Evolutionary conservation across 768 basidiomycete genomes (phyloP).

Genomic region (Tulasnella sp.): DNA sequence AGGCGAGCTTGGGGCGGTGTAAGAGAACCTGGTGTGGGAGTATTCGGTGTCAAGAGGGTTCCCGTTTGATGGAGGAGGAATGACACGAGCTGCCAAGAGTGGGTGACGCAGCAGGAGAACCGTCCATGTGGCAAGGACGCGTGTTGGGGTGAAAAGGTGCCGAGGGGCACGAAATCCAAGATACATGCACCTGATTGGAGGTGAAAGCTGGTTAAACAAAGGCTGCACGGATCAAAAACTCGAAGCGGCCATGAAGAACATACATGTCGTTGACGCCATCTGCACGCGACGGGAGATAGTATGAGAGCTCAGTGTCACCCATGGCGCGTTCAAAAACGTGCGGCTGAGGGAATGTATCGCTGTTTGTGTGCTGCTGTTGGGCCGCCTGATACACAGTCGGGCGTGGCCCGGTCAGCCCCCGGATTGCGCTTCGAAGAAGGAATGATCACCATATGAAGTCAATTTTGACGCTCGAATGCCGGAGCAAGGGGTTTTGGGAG

Average conservation of each 20-base stretch:
- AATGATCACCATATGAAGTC: background rate
- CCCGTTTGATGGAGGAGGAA: background rate
- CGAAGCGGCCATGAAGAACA: background rate
- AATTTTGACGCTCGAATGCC: no score
- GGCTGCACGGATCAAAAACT: background rate
- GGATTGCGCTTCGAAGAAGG: background rate
- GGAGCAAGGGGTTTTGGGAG: no score
- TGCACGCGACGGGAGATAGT: conserved; percentile 74
- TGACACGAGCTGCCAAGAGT: background rate
- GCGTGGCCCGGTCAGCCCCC: background rate
- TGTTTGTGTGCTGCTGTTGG: background rate
- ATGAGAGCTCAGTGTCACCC: conserved; percentile 44
- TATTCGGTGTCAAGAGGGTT: background rate
- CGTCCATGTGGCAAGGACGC: conserved; percentile 34
- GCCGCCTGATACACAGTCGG: background rate
- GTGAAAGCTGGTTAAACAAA: background rate
- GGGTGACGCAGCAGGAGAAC: background rate
- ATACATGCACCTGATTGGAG: conserved; percentile 39
- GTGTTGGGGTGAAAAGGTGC: conserved; percentile 43
- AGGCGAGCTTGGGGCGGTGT: background rate
- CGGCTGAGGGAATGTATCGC: background rate
- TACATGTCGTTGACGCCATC: conserved; percentile 86
- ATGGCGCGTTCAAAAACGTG: background rate
- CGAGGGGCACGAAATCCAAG: conserved; percentile 57
- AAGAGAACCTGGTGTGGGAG: background rate